Evolutionary conservation across 129 eudicot species (phyloP).

Genomic region (Daucus carota): DH1_v3.0 NC_030389.2:38018001-38018500

Average conservation of each 20-base stretch:
- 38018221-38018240: constrained; percentile 69
- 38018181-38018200: constrained; percentile 90
- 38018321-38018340: background rate
- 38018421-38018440: background rate
- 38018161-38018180: constrained; percentile 90
- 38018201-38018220: constrained; percentile 92
- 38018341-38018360: background rate
- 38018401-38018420: background rate
- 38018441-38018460: background rate
- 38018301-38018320: background rate
- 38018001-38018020: background rate
- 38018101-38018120: constrained; percentile 83
- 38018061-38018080: constrained; percentile 82
- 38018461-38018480: background rate
- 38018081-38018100: constrained; percentile 90
- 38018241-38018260: background rate
- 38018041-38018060: constrained; percentile 74
- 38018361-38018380: background rate
- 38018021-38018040: background rate
- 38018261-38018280: background rate
- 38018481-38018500: background rate
- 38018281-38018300: background rate
- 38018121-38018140: constrained; percentile 85
- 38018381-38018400: background rate
- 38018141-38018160: constrained; percentile 97